phyloP scores from a whole-genome alignment of 106 monocot species.

The Vanilla planifolia region DNA sequence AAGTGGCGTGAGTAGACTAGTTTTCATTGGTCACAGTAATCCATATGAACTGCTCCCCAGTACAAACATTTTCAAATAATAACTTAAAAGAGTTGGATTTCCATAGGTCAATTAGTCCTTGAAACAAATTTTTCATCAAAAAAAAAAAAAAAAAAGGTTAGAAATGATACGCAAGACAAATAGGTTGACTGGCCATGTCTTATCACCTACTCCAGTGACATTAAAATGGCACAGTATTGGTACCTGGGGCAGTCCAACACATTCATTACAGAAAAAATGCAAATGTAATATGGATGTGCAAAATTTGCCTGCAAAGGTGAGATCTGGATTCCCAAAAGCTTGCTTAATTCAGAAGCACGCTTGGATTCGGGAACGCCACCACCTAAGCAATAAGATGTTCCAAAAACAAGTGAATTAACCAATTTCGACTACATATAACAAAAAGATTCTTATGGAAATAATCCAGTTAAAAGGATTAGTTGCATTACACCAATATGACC shows the following conservation, averaged over 20 bases:
- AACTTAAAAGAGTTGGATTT: background rate
- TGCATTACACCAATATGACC: background rate
- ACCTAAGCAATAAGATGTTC: constrained; percentile 30
- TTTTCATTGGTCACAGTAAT: background rate
- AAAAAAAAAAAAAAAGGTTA: too few species aligned
- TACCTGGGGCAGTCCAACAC: background rate
- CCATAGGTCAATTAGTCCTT: background rate
- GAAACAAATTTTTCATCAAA: background rate
- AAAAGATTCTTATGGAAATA: background rate
- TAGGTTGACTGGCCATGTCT: too few species aligned
- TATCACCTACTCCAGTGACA: too few species aligned
- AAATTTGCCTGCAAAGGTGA: constrained; percentile 69
- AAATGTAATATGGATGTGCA: background rate
- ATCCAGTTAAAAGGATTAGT: background rate
- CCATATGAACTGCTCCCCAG: background rate
- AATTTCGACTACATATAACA: background rate
- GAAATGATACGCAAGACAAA: too few species aligned
- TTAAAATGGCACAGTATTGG: too few species aligned
- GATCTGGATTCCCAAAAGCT: constrained; percentile 59
- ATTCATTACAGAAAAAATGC: background rate
- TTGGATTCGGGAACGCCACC: constrained; percentile 85
- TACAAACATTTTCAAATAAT: background rate
- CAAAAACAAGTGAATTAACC: background rate
- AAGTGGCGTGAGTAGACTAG: background rate
- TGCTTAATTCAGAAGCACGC: constrained; percentile 70